These are phyloP conservation scores for Lepidopterella palustris DNA, from an alignment of 495 filamentous ascomycete genomes.

Conservation along the genomic window DNA sequence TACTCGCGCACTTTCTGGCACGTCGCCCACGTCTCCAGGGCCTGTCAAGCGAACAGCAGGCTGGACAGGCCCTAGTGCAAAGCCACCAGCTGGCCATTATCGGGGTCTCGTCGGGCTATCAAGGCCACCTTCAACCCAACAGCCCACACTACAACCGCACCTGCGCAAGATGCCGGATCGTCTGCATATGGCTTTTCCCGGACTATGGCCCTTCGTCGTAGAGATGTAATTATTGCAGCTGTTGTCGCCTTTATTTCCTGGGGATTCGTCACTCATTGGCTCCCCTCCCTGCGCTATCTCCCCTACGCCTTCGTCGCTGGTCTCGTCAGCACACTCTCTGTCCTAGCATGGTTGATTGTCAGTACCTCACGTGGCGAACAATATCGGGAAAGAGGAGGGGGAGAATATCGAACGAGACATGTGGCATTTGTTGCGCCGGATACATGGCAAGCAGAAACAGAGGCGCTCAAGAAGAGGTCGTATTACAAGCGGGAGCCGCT, in stretches of 20 bases:
- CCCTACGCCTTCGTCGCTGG: constrained; percentile 73
- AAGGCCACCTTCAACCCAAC: not conserved
- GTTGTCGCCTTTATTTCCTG: constrained; percentile 74
- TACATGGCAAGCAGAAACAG: constrained; percentile 63
- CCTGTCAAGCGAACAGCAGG: too few species aligned
- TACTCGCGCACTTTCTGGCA: too few species aligned
- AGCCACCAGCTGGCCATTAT: too few species aligned
- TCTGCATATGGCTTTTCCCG: constrained; percentile 8
- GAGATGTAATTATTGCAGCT: constrained; percentile 65
- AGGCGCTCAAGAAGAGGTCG: constrained; percentile 42
- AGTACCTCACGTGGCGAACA: constrained; percentile 50
- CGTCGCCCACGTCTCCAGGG: too few species aligned
- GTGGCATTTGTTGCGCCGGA: constrained; percentile 57
- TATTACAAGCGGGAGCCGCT: constrained; percentile 53
- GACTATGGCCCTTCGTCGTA: constrained; percentile 72
- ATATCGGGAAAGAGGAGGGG: constrained; percentile 32
- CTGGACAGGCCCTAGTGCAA: too few species aligned
- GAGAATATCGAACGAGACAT: constrained; percentile 37
- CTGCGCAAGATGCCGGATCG: constrained; percentile 6
- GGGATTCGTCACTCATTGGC: constrained; percentile 73
- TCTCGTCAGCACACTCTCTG: constrained; percentile 45
- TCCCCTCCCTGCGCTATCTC: constrained; percentile 70
- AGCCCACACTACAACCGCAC: not conserved
- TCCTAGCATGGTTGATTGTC: constrained; percentile 52
- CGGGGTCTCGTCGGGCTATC: too few species aligned